These are phyloP conservation scores for Amanita molliuscula DNA, from an alignment of 768 basidiomycete species.

Conservation along the genomic window DNA sequence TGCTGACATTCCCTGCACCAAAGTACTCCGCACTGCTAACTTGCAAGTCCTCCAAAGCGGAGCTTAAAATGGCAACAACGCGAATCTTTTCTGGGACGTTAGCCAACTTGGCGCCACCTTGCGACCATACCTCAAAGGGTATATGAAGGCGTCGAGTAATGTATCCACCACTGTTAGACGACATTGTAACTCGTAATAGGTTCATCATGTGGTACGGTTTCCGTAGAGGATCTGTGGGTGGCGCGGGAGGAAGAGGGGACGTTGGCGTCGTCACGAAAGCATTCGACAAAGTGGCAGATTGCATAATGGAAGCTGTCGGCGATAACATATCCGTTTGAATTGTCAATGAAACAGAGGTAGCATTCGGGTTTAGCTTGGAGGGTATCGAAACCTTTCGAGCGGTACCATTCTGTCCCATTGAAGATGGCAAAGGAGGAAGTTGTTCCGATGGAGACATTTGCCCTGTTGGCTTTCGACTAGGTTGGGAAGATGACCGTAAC, in stretches of 20 bases:
- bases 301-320: conserved; percentile 23
- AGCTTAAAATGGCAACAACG: conserved; percentile 69
- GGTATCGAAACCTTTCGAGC: conserved; percentile 54
- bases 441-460: conserved; percentile 43
- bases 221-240: conserved; percentile 63
- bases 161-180: conserved; percentile 74
- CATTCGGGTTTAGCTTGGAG: conserved; percentile 43
- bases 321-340: conserved; percentile 39
- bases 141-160: conserved; percentile 80
- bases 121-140: conserved; percentile 85
- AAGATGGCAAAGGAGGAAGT: conserved; percentile 40
- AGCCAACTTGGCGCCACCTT: conserved; percentile 76
- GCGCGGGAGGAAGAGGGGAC: conserved; percentile 65
- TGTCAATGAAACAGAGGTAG: conserved; percentile 34
- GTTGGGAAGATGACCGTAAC: conserved; percentile 66
- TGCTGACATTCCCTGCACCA: conserved; percentile 71
- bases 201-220: conserved; percentile 91
- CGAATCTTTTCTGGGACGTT: conserved; percentile 81
- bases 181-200: conserved; percentile 71
- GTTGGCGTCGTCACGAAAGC: conserved; percentile 65
- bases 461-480: conserved; percentile 59
- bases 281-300: conserved; percentile 35
- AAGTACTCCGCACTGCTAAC: conserved; percentile 62
- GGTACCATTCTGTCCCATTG: conserved; percentile 26
- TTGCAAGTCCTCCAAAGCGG: conserved; percentile 73